These are phyloP conservation scores for Fusarium redolens DNA, from an alignment of 2,329 filamentous ascomycete genomes.

Conservation along the genomic window DNA sequence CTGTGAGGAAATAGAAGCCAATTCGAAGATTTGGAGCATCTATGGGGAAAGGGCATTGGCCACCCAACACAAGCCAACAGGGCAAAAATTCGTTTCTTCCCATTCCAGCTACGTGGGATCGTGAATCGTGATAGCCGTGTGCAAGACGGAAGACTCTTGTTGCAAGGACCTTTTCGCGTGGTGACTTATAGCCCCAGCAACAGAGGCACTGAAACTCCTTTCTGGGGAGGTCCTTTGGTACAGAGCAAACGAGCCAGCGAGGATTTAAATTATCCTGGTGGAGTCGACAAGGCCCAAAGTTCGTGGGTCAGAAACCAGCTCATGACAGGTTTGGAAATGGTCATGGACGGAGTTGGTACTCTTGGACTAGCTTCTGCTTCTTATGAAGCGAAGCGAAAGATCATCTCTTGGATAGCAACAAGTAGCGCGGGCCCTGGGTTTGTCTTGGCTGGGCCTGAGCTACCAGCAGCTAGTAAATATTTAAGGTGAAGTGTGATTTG, in stretches of 20 bases:
- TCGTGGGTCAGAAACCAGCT: slow-evolving; percentile 36
- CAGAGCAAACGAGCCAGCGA: slow-evolving; percentile 13
- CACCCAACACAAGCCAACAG: slow-evolving; percentile 15
- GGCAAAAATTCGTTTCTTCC: slow-evolving; percentile 20
- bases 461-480: slow-evolving; percentile 33
- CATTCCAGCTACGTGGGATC: slow-evolving; percentile 24
- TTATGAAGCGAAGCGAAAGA: slow-evolving; percentile 18
- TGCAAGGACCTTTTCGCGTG: slow-evolving; percentile 6
- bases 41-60: slow-evolving; percentile 11
- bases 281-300: slow-evolving; percentile 21
- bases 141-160: slow-evolving; percentile 5
- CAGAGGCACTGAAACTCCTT: slow-evolving; percentile 4
- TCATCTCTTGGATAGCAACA: slow-evolving; percentile 29
- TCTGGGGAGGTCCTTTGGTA: background rate
- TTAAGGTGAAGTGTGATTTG: slow-evolving; percentile 31
- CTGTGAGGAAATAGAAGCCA: slow-evolving; percentile 27
- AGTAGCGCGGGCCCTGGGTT: slow-evolving; percentile 22
- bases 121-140: slow-evolving; percentile 1
- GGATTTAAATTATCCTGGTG: slow-evolving; percentile 31
- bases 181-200: background rate
- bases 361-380: slow-evolving; percentile 21
- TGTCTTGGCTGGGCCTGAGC: slow-evolving; percentile 34
- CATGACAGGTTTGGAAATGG: slow-evolving; percentile 19
- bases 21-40: slow-evolving; percentile 27
- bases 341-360: slow-evolving; percentile 6